These are phyloP conservation scores for Andrographis paniculata DNA, from an alignment of 305 asterid genomes.

Conservation along the genomic window DNA sequence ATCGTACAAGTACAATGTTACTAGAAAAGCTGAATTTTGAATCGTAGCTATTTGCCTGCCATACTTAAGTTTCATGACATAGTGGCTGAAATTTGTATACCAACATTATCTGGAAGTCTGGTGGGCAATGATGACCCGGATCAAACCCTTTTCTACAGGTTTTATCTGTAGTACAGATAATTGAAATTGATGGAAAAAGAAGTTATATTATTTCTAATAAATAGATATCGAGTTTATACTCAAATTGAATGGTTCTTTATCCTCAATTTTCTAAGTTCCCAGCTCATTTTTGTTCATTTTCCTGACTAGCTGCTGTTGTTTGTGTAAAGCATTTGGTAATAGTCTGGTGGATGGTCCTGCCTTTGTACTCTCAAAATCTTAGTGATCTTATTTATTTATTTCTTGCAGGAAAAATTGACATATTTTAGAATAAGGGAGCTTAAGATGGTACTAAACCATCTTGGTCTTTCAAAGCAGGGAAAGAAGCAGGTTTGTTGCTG, in stretches of 20 bases:
- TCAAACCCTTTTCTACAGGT: background rate
- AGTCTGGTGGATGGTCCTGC: no score
- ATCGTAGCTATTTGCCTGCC: background rate
- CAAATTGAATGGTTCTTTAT: no score
- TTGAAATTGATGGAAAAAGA: background rate
- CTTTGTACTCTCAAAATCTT: no score
- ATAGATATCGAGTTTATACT: no score
- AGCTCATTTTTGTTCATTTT: no score
- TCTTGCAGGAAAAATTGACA: slow-evolving; percentile 64
- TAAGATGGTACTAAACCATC: slow-evolving; percentile 79
- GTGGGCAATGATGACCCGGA: background rate
- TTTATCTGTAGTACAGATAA: background rate
- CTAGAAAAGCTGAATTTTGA: background rate
- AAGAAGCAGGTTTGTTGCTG: slow-evolving; percentile 73
- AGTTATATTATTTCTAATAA: no score
- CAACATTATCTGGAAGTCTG: background rate
- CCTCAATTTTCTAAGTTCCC: no score
- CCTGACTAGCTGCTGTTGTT: no score
- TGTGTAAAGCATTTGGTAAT: no score
- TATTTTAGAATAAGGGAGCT: slow-evolving; percentile 92
- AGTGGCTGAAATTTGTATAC: background rate
- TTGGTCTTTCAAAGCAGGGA: slow-evolving; percentile 92
- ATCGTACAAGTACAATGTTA: background rate
- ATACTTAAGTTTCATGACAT: background rate
- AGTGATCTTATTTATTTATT: no score